Conservation (phyloP, 2,329 filamentous ascomycete genomes). For the Phialophora verrucosa region DNA sequence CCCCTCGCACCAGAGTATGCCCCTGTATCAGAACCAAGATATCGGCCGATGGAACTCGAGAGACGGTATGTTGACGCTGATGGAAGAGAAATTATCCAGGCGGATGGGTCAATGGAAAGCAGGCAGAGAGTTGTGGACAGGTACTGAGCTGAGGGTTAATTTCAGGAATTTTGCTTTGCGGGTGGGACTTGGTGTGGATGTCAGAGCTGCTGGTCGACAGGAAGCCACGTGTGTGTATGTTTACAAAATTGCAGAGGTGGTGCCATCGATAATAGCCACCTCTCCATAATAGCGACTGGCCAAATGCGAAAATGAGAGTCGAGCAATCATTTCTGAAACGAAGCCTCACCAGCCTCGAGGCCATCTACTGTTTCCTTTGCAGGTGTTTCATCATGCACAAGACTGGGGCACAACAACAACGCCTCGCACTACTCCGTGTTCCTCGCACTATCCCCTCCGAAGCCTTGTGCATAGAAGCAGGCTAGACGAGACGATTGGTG, state of each 20-base stretch:
- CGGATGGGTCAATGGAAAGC: conserved; percentile 31
- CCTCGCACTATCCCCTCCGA: neutral
- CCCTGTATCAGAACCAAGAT: conserved; percentile 35
- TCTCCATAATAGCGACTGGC: neutral
- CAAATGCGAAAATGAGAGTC: neutral
- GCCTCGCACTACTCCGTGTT: neutral
- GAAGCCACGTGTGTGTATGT: conserved; percentile 15
- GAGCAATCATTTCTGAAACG: conserved; percentile 23
- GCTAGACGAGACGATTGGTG: conserved; percentile 13
- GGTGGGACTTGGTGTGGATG: conserved; percentile 3
- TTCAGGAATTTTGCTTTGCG: neutral
- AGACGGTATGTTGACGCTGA: conserved; percentile 36
- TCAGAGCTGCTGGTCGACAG: conserved; percentile 11
- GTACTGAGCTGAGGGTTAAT: conserved; percentile 26
- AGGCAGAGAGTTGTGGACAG: conserved; percentile 34
- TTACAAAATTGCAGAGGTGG: conserved; percentile 15
- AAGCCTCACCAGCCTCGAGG: conserved; percentile 12
- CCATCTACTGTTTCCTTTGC: conserved; percentile 3
- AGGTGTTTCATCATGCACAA: conserved; percentile 7
- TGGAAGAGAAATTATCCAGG: conserved; percentile 33
- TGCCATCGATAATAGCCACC: neutral
- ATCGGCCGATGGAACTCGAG: conserved; percentile 36
- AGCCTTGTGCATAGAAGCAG: neutral
- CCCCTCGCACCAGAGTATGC: conserved; percentile 32
- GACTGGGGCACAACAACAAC: neutral